These are phyloP conservation scores for Albizia julibrissin DNA, from an alignment of 306 rosid species.

Conservation along the genomic window DNA sequence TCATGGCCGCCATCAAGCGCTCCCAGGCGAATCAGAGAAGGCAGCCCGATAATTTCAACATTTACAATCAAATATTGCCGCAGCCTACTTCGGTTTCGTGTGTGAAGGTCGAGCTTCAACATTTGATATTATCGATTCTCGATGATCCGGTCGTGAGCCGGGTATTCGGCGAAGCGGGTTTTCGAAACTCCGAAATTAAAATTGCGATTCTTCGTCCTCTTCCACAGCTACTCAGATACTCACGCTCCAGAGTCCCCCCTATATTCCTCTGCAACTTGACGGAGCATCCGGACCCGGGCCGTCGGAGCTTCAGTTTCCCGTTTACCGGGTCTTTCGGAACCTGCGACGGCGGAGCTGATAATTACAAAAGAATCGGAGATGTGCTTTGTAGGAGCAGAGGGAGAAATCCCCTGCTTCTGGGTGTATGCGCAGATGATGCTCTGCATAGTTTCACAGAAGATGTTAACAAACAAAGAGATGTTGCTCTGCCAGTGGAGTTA, in stretches of 20 bases:
- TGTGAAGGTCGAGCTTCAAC: slow-evolving; percentile 68
- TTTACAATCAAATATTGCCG: slow-evolving; percentile 56
- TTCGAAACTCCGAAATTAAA: slow-evolving; percentile 68
- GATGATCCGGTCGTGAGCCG: slow-evolving; percentile 80
- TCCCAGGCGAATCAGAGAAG: slow-evolving; percentile 72
- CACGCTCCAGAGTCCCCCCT: slow-evolving; percentile 58
- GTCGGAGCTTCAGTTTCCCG: slow-evolving; percentile 38
- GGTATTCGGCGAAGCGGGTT: slow-evolving; percentile 69
- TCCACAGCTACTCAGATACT: slow-evolving; percentile 53
- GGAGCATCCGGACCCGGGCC: slow-evolving; percentile 37
- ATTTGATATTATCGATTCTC: slow-evolving; percentile 59
- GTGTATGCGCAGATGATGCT: slow-evolving; percentile 67
- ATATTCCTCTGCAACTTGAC: slow-evolving; percentile 57
- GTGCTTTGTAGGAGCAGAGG: slow-evolving; percentile 52
- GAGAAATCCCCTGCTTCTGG: slow-evolving; percentile 78
- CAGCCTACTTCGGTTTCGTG: slow-evolving; percentile 52
- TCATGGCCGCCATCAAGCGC: slow-evolving; percentile 73
- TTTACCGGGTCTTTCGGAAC: slow-evolving; percentile 33
- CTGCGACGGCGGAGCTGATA: slow-evolving; percentile 45
- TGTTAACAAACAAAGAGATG: slow-evolving; percentile 44
- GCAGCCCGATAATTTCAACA: slow-evolving; percentile 72
- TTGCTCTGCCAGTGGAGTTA: slow-evolving; percentile 56
- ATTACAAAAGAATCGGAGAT: slow-evolving; percentile 54
- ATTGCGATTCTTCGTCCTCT: slow-evolving; percentile 57
- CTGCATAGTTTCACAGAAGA: slow-evolving; percentile 53